Conservation (phyloP, 179 eudicot genomes). For the Corrigiola litoralis region DNA sequence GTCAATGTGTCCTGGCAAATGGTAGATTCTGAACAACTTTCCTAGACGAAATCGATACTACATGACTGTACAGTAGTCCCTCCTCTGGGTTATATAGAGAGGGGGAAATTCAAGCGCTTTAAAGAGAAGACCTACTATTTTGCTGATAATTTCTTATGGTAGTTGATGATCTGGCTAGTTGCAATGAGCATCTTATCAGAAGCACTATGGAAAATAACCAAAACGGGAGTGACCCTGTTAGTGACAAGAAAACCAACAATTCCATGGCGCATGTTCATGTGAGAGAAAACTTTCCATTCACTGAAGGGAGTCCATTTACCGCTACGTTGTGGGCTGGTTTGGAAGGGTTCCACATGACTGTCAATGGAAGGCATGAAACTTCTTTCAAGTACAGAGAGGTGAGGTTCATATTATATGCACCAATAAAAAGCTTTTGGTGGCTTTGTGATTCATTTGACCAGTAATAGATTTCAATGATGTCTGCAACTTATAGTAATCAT, state of each 20-base stretch:
- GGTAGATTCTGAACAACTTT: no score
- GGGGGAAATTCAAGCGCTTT: no score
- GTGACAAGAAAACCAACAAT: conserved; percentile 30
- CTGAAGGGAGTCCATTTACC: conserved; percentile 71
- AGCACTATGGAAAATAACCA: conserved; percentile 34
- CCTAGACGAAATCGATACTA: no score
- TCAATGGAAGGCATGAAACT: conserved; percentile 95
- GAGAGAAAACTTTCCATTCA: conserved; percentile 63
- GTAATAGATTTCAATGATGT: not conserved
- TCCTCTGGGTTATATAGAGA: no score
- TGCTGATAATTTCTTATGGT: conserved; percentile 20
- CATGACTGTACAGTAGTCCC: no score
- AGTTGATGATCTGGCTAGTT: conserved; percentile 84
- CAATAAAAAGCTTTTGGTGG: not conserved
- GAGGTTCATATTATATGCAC: conserved; percentile 1
- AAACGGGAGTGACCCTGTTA: conserved; percentile 38
- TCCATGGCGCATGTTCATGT: conserved; percentile 41
- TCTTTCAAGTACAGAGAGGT: conserved; percentile 88
- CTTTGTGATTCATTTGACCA: not conserved
- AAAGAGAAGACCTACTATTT: no score
- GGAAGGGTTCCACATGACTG: conserved; percentile 93
- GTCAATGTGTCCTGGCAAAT: no score
- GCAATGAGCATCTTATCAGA: conserved; percentile 51
- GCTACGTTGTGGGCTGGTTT: conserved; percentile 81
- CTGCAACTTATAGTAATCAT: not conserved